These are phyloP conservation scores for Vigna nakashimae DNA, from an alignment of 306 rosid genomes.

Conservation along the genomic window DNA sequence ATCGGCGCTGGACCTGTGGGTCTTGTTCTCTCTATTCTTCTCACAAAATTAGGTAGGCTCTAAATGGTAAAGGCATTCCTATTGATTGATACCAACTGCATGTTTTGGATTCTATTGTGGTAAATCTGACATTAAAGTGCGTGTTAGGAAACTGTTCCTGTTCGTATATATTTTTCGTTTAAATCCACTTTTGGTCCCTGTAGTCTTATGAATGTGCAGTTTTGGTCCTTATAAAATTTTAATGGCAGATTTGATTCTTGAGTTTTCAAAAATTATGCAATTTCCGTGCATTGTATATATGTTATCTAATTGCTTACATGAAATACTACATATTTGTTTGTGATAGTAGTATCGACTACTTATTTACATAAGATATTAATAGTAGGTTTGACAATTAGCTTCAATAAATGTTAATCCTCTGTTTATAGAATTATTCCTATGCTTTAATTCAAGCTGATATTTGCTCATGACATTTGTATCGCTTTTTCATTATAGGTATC, in stretches of 20 bases:
- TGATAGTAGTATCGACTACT: no score
- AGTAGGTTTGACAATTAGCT: no score
- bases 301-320: no score
- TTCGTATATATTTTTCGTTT: neutral
- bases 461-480: constrained; percentile 20
- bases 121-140: neutral
- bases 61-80: constrained; percentile 20
- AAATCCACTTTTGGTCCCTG: no score
- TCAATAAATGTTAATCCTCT: no score
- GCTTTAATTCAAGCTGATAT: constrained; percentile 13
- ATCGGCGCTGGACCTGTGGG: constrained; percentile 96
- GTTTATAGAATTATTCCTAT: neutral
- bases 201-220: no score
- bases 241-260: no score
- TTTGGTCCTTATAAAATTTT: no score
- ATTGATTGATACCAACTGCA: constrained; percentile 12
- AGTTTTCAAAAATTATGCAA: no score
- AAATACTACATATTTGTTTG: no score
- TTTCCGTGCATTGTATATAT: no score
- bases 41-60: constrained; percentile 75
- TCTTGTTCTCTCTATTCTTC: constrained; percentile 83
- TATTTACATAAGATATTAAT: no score
- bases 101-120: constrained; percentile 15
- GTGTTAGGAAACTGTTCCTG: constrained; percentile 7
- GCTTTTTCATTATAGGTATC: constrained; percentile 60